Evolutionary conservation across 192 early-diverging fungal species (phyloP), one percentile per base, ranked within the genome.

Genomic region (Coemansia sp.): DNA sequence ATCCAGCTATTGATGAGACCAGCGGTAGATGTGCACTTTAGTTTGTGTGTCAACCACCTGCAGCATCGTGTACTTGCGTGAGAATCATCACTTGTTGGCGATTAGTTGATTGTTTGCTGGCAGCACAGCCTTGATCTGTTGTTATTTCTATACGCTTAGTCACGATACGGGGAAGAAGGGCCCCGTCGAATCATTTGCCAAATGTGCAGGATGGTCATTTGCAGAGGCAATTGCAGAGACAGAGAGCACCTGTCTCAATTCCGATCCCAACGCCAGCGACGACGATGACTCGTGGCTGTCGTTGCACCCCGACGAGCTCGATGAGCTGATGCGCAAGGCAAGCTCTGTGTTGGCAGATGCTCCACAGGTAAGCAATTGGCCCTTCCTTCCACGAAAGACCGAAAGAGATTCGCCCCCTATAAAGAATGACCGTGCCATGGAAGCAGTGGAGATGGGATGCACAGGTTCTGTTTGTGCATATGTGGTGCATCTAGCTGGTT

Each of bases 251-350:
- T 22, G 39, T 61, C 13, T 48, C 39, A 37, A 41, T 39, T 37
- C 16, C 5, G 63, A 45, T 60, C 40, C 43, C 39, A 37, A 13
- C 37, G 60, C 45, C 58, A 61, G 57, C 47, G 74, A 82, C 46
- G 78, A 80, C 2, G 80, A 82, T 40, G 80, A 82, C 45, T 82
- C 80, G 39, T 82, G 80, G 80, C 71, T 82, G 22, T 66, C 68
- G 41, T 66, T 82, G 41, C 54, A 71, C 49, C 67, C 74, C 3
- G 71, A 73, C 51, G 71, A 77, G 47, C 72, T 82, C 21, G 80
- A 82, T 41, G 65, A 65, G 13, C 47, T 74, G 65, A 82, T 82
- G 80, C 68, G 68, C 68, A 77, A 74, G 63, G 75, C 80, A 42
- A 75, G 74, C 41, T 64, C 74, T 32, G 62, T 77, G 41, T 62